A percentile compares a stretch with the other conserved stretches of the same genome.
These are phyloP conservation scores for Neurospora tetraspora DNA, from an alignment of 495 filamentous ascomycete species.

Conservation along the genomic window DNA sequence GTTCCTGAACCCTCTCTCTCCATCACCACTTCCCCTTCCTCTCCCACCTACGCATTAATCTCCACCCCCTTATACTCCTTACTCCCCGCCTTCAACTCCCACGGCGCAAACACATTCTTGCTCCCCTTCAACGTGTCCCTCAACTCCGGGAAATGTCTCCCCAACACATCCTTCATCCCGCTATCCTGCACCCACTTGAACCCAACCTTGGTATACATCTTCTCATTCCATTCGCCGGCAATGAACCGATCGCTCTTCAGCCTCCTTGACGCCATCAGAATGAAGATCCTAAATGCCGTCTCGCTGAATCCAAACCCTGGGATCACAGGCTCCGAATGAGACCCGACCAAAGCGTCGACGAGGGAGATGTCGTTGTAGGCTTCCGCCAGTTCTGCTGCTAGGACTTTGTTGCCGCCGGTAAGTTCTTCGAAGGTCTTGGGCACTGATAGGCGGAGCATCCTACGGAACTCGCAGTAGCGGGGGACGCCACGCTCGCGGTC, in stretches of 20 bases:
- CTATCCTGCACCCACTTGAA: conserved; percentile 30
- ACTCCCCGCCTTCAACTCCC: conserved; percentile 18
- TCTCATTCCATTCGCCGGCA: conserved; percentile 22
- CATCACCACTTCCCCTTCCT: neutral
- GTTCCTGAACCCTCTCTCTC: neutral
- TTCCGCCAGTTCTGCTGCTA: conserved; percentile 19
- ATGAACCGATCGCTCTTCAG: conserved; percentile 36
- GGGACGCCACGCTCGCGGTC: conserved; percentile 38
- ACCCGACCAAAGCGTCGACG: conserved; percentile 31
- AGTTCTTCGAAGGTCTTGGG: conserved; percentile 24
- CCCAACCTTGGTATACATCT: conserved; percentile 29
- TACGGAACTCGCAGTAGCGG: conserved; percentile 35
- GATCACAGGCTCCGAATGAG: conserved; percentile 26
- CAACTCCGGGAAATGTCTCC: conserved; percentile 29
- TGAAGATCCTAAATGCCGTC: conserved; percentile 31
- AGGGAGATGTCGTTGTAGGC: conserved; percentile 28
- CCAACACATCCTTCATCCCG: conserved; percentile 23
- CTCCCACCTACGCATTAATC: conserved; percentile 1
- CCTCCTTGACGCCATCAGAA: conserved; percentile 27
- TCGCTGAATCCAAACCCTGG: conserved; percentile 35
- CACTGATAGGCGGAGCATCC: conserved; percentile 25
- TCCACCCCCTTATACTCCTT: conserved; percentile 22
- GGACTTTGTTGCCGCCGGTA: conserved; percentile 22
- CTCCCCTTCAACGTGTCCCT: conserved; percentile 11
- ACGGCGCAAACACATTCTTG: conserved; percentile 31